These are phyloP conservation scores for Heterobasidion parviporum DNA, from an alignment of 1,284 basidiomycete genomes.

Conservation along the genomic window DNA sequence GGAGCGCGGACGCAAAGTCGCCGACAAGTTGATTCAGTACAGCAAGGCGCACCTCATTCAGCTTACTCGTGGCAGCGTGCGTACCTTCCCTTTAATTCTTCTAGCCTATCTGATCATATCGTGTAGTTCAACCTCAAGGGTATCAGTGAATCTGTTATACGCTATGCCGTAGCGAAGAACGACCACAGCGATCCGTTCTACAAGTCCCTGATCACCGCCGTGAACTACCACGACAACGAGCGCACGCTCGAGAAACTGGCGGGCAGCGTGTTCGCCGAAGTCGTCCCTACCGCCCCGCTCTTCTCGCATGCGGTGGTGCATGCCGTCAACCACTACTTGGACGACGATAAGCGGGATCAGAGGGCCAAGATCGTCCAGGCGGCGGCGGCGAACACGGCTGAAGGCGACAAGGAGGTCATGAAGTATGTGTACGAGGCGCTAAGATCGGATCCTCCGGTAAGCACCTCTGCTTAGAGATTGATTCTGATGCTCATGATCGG, in stretches of 20 bases:
- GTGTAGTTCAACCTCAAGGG: conserved; percentile 35
- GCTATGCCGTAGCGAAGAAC: conserved; percentile 14
- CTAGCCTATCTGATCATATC: not conserved
- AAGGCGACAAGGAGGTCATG: conserved; percentile 27
- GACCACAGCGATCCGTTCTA: conserved; percentile 16
- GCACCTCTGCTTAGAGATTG: not conserved
- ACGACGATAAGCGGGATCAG: conserved; percentile 28
- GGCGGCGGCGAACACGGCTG: conserved; percentile 16
- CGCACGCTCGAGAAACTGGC: conserved; percentile 25
- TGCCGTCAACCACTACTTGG: conserved; percentile 59
- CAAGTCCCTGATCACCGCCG: conserved; percentile 6
- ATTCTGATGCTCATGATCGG: not conserved
- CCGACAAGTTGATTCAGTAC: conserved; percentile 29
- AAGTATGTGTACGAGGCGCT: conserved; percentile 44
- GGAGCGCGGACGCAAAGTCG: conserved; percentile 33
- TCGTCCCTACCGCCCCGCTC: conserved; percentile 40
- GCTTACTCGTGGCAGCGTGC: conserved; percentile 8
- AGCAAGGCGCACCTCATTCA: conserved; percentile 33
- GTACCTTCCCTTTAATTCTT: not conserved
- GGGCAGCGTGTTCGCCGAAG: conserved; percentile 34
- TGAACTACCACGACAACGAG: conserved; percentile 9
- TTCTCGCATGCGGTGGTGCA: conserved; percentile 50
- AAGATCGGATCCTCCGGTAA: conserved; percentile 15
- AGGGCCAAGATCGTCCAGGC: conserved; percentile 33
- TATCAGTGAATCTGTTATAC: conserved; percentile 10